Evolutionary conservation across 1,284 basidiomycete species (phyloP).

Genomic region (Marasmius fiardii): DNA sequence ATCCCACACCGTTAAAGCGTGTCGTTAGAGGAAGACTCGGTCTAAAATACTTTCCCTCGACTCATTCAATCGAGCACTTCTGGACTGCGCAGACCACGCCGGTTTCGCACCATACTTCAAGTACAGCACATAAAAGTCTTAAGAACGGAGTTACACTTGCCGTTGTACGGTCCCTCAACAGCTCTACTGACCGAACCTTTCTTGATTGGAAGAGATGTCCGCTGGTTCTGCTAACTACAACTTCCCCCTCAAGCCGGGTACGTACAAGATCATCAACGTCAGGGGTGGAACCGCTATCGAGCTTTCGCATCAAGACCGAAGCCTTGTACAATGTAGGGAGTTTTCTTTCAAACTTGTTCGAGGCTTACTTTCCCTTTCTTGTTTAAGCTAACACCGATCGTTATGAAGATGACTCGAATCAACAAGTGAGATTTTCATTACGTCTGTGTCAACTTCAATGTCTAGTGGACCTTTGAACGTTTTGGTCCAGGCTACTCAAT

Average conservation of each 20-base stretch:
- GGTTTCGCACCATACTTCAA: too few species aligned
- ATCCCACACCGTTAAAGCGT: too few species aligned
- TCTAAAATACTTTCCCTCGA: too few species aligned
- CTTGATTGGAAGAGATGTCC: too few species aligned
- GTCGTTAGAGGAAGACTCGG: too few species aligned
- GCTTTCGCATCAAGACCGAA: conserved; percentile 23
- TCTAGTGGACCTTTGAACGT: not conserved
- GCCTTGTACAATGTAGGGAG: conserved; percentile 22
- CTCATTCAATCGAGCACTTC: too few species aligned
- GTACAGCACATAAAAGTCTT: too few species aligned
- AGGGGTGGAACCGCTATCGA: conserved; percentile 20
- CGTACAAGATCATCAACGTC: conserved; percentile 23
- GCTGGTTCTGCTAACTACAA: too few species aligned
- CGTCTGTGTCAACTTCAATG: not conserved
- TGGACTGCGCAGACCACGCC: too few species aligned
- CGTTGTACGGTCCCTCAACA: too few species aligned
- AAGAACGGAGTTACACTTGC: too few species aligned
- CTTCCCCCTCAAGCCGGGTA: conserved; percentile 13
- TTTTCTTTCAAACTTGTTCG: not conserved
- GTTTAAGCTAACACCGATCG: not conserved
- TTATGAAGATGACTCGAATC: not conserved
- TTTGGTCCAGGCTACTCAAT: not conserved
- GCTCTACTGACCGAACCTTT: too few species aligned
- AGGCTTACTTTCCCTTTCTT: not conserved
- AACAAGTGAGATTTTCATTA: not conserved